Base-by-base conservation (phyloP, 176 grass and related monocot species). In the Hyparrhenia diplandra region DNA sequence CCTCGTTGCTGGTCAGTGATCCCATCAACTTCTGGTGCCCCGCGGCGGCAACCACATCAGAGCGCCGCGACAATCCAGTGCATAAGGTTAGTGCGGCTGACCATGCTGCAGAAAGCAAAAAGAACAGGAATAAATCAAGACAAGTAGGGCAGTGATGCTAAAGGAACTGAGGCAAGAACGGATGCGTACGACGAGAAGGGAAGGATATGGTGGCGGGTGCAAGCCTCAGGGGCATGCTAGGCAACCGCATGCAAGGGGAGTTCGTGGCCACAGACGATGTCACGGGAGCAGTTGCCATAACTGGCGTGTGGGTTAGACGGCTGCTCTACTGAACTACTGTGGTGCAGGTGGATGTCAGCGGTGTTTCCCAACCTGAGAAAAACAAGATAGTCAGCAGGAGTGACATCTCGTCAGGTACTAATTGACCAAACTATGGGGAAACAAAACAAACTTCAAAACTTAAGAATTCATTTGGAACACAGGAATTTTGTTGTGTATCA, bases 1-100 rank as follows among this genome's bases (percentile, higher is more conserved):
- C 93, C 66, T 96, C 89, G 29, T 36, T 90, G 62, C 74, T 93
- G 31, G 74, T 90, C 47, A 96, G 60, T 66, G 93, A 99, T 23
- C 97, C 97, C 64, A 99, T 87, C 57, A 99, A 82, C 67, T 64
- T 83, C 86, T 81, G 90, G 36, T 90, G 89, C 36, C 88, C 87
- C 1, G 71, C 76, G 6, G 85, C 75, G n/a, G 71, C 66, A 29
- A 73, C 76, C 36, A 87, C 59, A 18, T 77, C 83, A 18, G 60
- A 84, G 67, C 36, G 69, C 72, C 76, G 63, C 4, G 60, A 68
- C 46, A 76, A 63, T 39, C 66, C 60, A 24, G 31, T 75, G 21
- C 29, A 67, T 29, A 74, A 69, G 13, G 76, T 63, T 79, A 86
- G 49, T 7, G 49, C 39, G 14, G 61, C 37, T 29, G 72, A n/a